Conservation (phyloP, 495 filamentous ascomycete genomes). For the Aspergillus carlsbadensis region DNA sequence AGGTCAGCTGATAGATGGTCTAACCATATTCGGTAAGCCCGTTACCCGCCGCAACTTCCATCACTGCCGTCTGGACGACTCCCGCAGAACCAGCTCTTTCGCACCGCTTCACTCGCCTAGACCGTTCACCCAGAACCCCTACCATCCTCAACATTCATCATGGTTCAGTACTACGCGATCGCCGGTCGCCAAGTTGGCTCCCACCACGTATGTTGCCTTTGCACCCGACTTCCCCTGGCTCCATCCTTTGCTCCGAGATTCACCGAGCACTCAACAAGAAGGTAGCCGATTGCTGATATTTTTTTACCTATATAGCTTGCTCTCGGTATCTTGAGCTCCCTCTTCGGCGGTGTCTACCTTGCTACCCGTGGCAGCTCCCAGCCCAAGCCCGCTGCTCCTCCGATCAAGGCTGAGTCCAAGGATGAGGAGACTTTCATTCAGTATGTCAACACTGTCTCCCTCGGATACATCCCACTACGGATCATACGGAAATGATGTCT, state of each 20-base stretch:
- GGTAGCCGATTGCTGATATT: neutral
- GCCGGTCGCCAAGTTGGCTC: constrained; percentile 90
- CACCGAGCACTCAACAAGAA: neutral
- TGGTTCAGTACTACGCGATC: constrained; percentile 84
- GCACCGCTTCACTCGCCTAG: constrained; percentile 25
- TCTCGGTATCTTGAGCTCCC: constrained; percentile 72
- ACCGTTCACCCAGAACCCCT: constrained; percentile 24
- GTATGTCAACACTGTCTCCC: constrained; percentile 53
- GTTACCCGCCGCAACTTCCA: constrained; percentile 23
- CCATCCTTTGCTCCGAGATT: constrained; percentile 1
- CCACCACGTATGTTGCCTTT: constrained; percentile 75
- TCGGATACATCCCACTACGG: neutral
- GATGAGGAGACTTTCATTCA: constrained; percentile 98
- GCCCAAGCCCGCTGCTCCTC: constrained; percentile 59
- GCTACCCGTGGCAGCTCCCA: constrained; percentile 58
- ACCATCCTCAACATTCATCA: constrained; percentile 53
- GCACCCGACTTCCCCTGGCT: constrained; percentile 8
- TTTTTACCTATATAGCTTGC: constrained; percentile 66
- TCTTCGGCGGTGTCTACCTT: constrained; percentile 57
- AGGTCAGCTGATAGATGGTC: constrained; percentile 15
- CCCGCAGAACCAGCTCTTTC: constrained; percentile 15
- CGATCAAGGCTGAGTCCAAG: constrained; percentile 82
- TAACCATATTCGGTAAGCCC: constrained; percentile 22
- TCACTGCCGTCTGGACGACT: constrained; percentile 17
- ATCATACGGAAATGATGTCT: neutral